These are phyloP conservation scores for Talaromyces sp. DNA, from an alignment of 2,329 filamentous ascomycete species.

Conservation along the genomic window DNA sequence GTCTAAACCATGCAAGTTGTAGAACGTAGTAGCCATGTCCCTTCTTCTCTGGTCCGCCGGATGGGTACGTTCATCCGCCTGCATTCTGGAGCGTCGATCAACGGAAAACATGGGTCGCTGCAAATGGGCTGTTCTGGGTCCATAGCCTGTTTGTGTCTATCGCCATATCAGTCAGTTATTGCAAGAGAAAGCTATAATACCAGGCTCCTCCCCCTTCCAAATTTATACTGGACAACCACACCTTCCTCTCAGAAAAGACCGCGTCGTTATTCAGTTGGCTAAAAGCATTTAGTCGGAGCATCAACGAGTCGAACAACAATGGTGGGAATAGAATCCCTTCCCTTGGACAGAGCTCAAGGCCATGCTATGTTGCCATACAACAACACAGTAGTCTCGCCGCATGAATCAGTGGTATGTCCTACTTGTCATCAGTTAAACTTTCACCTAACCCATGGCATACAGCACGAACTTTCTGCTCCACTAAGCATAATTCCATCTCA, in stretches of 20 bases:
- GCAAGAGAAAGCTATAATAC: neutral
- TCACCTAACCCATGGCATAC: neutral
- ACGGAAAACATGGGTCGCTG: neutral
- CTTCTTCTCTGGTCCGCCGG: neutral
- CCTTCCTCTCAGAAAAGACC: neutral
- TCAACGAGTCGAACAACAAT: neutral
- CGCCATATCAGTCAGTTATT: neutral
- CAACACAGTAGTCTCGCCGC: constrained; percentile 16
- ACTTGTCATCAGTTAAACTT: neutral
- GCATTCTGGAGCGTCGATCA: constrained; percentile 5
- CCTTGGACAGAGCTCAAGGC: constrained; percentile 5
- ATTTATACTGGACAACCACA: neutral
- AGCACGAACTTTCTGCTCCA: constrained; percentile 17
- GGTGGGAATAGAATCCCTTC: constrained; percentile 6
- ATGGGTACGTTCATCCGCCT: neutral
- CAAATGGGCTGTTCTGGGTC: constrained; percentile 1
- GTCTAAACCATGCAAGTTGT: constrained; percentile 3
- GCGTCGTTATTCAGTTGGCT: neutral
- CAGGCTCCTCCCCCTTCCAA: neutral
- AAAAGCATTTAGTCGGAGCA: neutral
- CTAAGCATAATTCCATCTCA: constrained; percentile 14
- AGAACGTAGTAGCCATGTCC: neutral
- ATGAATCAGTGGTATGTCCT: constrained; percentile 14
- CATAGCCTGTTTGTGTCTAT: neutral
- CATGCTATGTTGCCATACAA: constrained; percentile 5